Conservation (phyloP, 2,329 filamentous ascomycete genomes). For the Cyphellophora europaea region DNA sequence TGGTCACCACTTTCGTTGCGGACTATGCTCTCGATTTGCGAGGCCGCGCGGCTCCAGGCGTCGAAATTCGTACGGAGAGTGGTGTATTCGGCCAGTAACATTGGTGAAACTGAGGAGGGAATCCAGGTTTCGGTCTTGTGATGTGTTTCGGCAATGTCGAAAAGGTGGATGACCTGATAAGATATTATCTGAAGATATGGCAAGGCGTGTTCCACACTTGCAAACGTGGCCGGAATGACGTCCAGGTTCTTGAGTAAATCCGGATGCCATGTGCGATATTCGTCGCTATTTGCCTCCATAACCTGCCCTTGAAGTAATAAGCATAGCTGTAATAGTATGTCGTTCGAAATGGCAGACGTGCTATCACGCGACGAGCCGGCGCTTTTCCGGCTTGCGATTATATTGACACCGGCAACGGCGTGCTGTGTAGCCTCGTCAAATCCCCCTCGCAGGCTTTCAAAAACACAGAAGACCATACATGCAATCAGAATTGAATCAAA, state of each 20-base stretch:
- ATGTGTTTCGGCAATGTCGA: not conserved
- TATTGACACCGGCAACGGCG: slow-evolving; percentile 3
- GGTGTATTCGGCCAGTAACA: not conserved
- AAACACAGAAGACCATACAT: slow-evolving; percentile 1
- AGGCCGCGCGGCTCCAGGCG: too few species aligned
- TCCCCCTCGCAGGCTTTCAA: slow-evolving; percentile 1
- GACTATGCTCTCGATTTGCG: not conserved
- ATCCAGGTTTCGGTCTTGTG: slow-evolving; percentile 1
- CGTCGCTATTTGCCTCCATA: not conserved
- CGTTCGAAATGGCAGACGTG: not conserved
- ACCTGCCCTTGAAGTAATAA: slow-evolving; percentile 1
- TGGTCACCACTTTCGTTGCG: not conserved
- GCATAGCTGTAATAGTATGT: not conserved
- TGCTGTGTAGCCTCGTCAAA: slow-evolving; percentile 1
- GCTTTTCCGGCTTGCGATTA: too few species aligned
- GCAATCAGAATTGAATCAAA: slow-evolving; percentile 1
- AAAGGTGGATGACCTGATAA: slow-evolving; percentile 1
- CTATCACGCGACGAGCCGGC: not conserved
- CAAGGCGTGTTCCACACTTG: not conserved
- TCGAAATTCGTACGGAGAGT: too few species aligned
- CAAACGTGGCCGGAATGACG: not conserved
- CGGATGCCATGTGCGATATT: not conserved
- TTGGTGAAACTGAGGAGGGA: not conserved
- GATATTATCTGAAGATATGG: slow-evolving; percentile 2
- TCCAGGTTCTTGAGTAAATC: not conserved